These are phyloP conservation scores for Termitomyces sp. DNA, from an alignment of 1,284 basidiomycete genomes.

Conservation along the genomic window DNA sequence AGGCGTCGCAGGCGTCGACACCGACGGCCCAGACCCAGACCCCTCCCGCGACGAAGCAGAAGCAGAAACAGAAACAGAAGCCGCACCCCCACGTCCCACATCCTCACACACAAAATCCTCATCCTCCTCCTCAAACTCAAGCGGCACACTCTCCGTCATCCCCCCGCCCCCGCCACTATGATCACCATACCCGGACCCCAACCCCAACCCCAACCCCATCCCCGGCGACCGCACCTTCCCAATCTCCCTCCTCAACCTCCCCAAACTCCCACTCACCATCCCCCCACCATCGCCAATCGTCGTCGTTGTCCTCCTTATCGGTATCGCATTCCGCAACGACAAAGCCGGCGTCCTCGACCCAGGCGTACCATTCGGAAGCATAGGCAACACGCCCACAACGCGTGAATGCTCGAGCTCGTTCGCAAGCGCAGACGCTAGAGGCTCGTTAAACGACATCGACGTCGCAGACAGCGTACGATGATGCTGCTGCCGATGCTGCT, in stretches of 20 bases:
- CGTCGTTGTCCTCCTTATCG: constrained; percentile 30
- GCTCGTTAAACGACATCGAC: constrained; percentile 68
- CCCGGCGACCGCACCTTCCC: constrained; percentile 32
- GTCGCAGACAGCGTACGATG: constrained; percentile 29
- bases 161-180: constrained; percentile 19
- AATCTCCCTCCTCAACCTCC: constrained; percentile 50
- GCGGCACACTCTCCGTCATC: constrained; percentile 36
- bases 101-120: constrained; percentile 42
- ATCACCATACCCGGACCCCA: no score
- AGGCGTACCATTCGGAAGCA: constrained; percentile 68
- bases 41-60: neutral
- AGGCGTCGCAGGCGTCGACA: constrained; percentile 35
- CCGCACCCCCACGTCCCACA: no score
- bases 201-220: constrained; percentile 21
- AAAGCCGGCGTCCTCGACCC: constrained; percentile 34
- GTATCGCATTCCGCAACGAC: constrained; percentile 48
- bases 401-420: constrained; percentile 55
- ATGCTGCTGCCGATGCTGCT: no score
- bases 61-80: no score
- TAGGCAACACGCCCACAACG: constrained; percentile 53
- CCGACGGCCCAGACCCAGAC: constrained; percentile 20
- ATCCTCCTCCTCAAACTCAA: constrained; percentile 71
- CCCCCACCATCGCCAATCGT: constrained; percentile 54
- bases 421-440: constrained; percentile 67
- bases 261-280: constrained; percentile 52